Evolutionary conservation across 345 rosid species (phyloP), one percentile per base, ranked within the genome.

Genomic region (Litchi chinensis): DNA sequence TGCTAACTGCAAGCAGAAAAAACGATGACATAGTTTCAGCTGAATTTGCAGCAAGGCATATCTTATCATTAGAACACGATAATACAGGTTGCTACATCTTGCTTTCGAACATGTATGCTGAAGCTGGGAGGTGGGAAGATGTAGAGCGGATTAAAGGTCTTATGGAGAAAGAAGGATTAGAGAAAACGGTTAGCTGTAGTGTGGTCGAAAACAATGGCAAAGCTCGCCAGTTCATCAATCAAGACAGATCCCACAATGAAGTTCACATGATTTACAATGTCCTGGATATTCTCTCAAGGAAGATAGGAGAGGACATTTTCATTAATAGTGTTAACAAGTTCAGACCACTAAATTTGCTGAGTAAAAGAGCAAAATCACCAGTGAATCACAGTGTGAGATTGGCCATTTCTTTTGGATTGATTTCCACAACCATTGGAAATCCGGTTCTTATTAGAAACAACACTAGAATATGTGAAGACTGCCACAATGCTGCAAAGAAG

Each of bases 111-210:
- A 88, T 94, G 94, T 92, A 91, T 77, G 88, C 91, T 10, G 91
- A 94, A 85, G 90, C 95, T 62, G 95, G 92, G 74, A 89, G 90
- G 75, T 85, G 89, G 92, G 90, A 89, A 71, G 93, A 92, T 78
- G 90, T 84, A 5, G 79, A 91, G 52, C 76, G 85, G 79, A 89
- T 90, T 12, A 88, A 87, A 81, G 73, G 37, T 56, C 76, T 85
- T 11, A 91, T 94, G 97, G 79, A 83, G 82, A 75, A 79, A 74
- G 71, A 87, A 81, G 95, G 94, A 65, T 44, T 92, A 70, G 73
- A 15, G 40, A 91, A 85, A 88, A 88, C 88, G 56, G 32, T 41
- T 0, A 85, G 87, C 67, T 75, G 79, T 65, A 88, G 92, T 64
- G 69, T 24, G 9, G 80, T 92, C 52, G 89, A 89, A 83, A 80